These are phyloP conservation scores for Cladosporium sp. DNA, from an alignment of 2,329 filamentous ascomycete species.

Conservation along the genomic window DNA sequence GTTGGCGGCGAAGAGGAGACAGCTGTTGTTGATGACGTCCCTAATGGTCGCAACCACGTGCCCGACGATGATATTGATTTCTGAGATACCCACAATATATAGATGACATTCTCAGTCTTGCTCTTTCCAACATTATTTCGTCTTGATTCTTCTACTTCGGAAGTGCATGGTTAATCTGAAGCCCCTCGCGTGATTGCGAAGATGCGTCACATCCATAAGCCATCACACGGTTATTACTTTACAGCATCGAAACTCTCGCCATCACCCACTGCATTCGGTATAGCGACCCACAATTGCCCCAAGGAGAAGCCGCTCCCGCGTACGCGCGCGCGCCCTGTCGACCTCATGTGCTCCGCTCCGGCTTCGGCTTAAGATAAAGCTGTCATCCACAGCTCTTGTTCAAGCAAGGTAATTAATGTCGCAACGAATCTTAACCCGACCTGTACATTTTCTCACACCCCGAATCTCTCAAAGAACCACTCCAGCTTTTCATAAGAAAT, in stretches of 20 bases:
- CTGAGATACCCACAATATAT: constrained; percentile 6
- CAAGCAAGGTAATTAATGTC: not conserved
- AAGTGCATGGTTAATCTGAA: not conserved
- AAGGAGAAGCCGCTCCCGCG: constrained; percentile 11
- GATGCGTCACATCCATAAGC: not conserved
- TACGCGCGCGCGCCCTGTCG: not conserved
- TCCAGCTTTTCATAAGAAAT: not conserved
- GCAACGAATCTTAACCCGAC: constrained; percentile 3
- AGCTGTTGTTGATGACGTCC: not conserved
- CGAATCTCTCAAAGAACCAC: not conserved
- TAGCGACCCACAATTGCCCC: constrained; percentile 7
- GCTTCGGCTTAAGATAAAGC: constrained; percentile 13
- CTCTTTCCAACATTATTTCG: not conserved
- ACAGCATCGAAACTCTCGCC: constrained; percentile 2
- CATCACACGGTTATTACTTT: not conserved
- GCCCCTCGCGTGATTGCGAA: not conserved
- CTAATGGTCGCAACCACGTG: constrained; percentile 1
- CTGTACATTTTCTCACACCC: not conserved
- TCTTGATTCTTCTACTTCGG: not conserved
- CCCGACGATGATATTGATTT: constrained; percentile 10
- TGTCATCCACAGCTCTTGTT: constrained; percentile 6
- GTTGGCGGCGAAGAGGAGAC: constrained; percentile 16
- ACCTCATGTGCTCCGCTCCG: constrained; percentile 7
- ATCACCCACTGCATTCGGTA: constrained; percentile 5
- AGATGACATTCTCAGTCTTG: not conserved